A percentile compares a stretch with the other conserved stretches of the same genome.
Evolutionary conservation across 306 rosid species (phyloP).

Genomic region (Vigna unguiculata): DNA sequence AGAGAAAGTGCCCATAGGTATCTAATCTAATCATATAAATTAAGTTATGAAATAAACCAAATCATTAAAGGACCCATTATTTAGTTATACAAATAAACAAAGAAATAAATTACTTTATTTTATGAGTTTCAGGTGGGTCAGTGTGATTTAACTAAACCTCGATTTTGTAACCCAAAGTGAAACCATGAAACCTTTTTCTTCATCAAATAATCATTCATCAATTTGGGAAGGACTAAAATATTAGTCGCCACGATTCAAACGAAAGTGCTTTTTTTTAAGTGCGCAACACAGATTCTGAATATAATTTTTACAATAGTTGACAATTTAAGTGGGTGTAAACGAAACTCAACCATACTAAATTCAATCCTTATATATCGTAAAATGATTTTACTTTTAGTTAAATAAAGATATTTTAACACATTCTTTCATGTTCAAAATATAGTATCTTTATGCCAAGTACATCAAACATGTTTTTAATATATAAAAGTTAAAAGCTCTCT

Average conservation of each 20-base stretch:
- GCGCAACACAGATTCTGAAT: slow-evolving; percentile 32
- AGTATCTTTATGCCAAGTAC: too few relatives aligned
- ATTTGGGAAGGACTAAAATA: neutral
- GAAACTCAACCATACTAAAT: too few relatives aligned
- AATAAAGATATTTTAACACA: too few relatives aligned
- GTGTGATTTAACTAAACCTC: slow-evolving; percentile 42
- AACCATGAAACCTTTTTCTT: slow-evolving; percentile 17
- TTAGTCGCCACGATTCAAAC: neutral
- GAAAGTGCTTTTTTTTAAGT: slow-evolving; percentile 15
- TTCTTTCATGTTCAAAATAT: too few relatives aligned
- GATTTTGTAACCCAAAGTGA: slow-evolving; percentile 33
- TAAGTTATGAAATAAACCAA: neutral
- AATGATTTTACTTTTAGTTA: too few relatives aligned
- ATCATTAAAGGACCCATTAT: neutral
- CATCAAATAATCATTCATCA: neutral
- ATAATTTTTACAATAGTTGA: slow-evolving; percentile 3
- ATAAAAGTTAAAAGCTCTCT: too few relatives aligned
- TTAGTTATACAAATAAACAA: too few relatives aligned
- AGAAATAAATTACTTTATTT: neutral
- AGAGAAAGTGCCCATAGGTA: neutral
- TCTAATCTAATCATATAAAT: neutral
- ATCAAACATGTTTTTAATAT: too few relatives aligned
- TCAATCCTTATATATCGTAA: too few relatives aligned
- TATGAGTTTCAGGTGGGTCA: slow-evolving; percentile 5
- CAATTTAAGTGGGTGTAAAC: too few relatives aligned